Evolutionary conservation across 2,329 filamentous ascomycete genomes (phyloP), one percentile per base, ranked within the genome.

Genomic region (Monosporascus sp.): DNA sequence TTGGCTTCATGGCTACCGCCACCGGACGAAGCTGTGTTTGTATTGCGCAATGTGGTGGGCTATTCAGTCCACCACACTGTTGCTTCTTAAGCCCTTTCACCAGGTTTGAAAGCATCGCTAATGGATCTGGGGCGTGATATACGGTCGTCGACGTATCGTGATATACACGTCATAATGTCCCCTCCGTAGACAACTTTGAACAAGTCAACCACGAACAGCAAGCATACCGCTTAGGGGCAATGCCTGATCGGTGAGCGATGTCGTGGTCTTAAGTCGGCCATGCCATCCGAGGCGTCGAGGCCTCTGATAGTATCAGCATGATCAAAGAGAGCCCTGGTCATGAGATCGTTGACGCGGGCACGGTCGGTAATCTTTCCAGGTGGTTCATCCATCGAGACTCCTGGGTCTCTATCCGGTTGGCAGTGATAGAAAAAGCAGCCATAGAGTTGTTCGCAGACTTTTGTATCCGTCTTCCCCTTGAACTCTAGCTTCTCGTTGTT

Each of bases 231-330:
- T 58, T 50, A 1, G 53, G 45, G 5, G 49, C 17, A 11, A 57
- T 19, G 2, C 56, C 52, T 0, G 55, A 48, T 7, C 38, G 43
- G n/a, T 38, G 36, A 1, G 56, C 57, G 1, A 50, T 14, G 6
- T 54, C 52, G 53, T 64, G 64, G 53, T 63, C 64, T 27, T 27
- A 40, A 50, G 38, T 57, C 47, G 20, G 62, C 60, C 64, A 64
- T 65, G 53, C 51, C 49, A 9, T 59, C 48, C 7, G 61, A 61
- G 20, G 64, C 59, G 52, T 65, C 61, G 5, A 64, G 50, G 22
- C 62, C 64, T 16, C 61, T 60, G 11, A 64, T 48, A 9, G 48
- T 27, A 46, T 54, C 51, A 1, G 38, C 44, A 16, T 17, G 43
- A 17, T 45, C n/a, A 38, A 31, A 50, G 9, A 37, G 40, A 17